Evolutionary conservation across 495 filamentous ascomycete genomes (phyloP).

Genomic region (Penicillium taxi): DNA sequence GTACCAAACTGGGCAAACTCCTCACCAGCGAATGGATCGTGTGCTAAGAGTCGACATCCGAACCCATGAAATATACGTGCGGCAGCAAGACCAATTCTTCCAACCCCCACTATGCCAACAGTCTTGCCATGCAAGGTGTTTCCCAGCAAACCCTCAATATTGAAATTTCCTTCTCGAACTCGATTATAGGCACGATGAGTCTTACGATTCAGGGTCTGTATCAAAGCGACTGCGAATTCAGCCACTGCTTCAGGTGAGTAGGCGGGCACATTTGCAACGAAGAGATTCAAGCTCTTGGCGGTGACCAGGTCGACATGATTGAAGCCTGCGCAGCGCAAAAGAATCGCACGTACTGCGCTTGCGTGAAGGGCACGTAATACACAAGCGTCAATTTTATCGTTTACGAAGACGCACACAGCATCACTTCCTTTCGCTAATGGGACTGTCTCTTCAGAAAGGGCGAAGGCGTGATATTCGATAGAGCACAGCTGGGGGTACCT

Average conservation of each 20-base stretch:
- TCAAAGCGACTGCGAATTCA: slow-evolving; percentile 60
- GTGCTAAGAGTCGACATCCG: slow-evolving; percentile 52
- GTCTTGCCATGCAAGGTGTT: slow-evolving; percentile 54
- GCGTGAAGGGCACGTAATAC: slow-evolving; percentile 45
- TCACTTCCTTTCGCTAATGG: slow-evolving; percentile 44
- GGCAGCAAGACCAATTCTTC: slow-evolving; percentile 30
- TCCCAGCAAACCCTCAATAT: slow-evolving; percentile 55
- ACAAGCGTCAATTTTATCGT: slow-evolving; percentile 47
- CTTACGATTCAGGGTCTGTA: slow-evolving; percentile 62
- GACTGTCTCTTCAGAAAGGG: slow-evolving; percentile 48
- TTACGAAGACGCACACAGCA: slow-evolving; percentile 66
- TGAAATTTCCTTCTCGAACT: slow-evolving; percentile 65
- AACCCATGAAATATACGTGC: slow-evolving; percentile 49
- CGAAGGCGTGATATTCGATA: slow-evolving; percentile 48
- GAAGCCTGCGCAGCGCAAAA: slow-evolving; percentile 63
- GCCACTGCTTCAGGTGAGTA: slow-evolving; percentile 68
- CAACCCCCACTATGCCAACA: slow-evolving; percentile 32
- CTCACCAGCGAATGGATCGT: slow-evolving; percentile 44
- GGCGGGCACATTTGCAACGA: slow-evolving; percentile 59
- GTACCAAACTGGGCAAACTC: slow-evolving; percentile 44
- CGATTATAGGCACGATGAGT: slow-evolving; percentile 66
- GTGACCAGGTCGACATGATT: slow-evolving; percentile 57
- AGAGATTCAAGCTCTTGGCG: slow-evolving; percentile 50
- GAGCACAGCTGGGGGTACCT: slow-evolving; percentile 25
- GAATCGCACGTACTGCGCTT: slow-evolving; percentile 46